Conservation (phyloP, 2,329 filamentous ascomycete species). For the Ilyonectria robusta region DNA sequence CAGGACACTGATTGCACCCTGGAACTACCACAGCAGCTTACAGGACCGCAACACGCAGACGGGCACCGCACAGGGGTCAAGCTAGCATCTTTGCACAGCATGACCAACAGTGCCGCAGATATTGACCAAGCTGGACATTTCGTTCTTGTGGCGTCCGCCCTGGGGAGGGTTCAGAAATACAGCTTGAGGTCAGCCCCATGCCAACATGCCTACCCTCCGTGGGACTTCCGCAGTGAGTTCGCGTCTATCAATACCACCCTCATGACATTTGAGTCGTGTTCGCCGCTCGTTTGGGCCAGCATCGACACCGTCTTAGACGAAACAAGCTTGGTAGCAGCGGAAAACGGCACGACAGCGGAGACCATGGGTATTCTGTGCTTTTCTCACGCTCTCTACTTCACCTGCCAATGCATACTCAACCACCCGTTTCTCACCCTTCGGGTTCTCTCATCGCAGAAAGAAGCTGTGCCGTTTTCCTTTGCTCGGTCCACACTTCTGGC, state of each 20-base stretch:
- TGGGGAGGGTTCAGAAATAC: slow-evolving; percentile 6
- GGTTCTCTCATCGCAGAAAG: neutral
- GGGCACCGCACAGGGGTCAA: slow-evolving; percentile 4
- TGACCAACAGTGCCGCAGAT: slow-evolving; percentile 2
- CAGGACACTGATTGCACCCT: slow-evolving; percentile 6
- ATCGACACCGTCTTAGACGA: slow-evolving; percentile 4
- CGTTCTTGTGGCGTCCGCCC: neutral
- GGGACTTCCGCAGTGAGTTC: slow-evolving; percentile 6
- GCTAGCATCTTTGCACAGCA: neutral
- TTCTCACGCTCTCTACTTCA: slow-evolving; percentile 16
- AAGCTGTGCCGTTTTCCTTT: slow-evolving; percentile 2
- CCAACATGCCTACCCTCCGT: neutral
- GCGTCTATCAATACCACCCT: slow-evolving; percentile 8
- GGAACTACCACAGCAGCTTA: slow-evolving; percentile 1
- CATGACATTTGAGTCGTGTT: slow-evolving; percentile 5
- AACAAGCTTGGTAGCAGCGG: neutral
- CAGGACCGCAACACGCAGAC: neutral
- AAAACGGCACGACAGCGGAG: slow-evolving; percentile 3
- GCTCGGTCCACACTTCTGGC: neutral
- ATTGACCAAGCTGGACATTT: slow-evolving; percentile 3
- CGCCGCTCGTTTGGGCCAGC: neutral
- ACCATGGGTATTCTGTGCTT: slow-evolving; percentile 12
- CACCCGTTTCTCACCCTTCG: slow-evolving; percentile 6
- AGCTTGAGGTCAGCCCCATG: neutral
- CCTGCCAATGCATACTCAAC: slow-evolving; percentile 14